Evolutionary conservation across 441 rosid genomes (phyloP).

Genomic region (Erodium texanum): DNA sequence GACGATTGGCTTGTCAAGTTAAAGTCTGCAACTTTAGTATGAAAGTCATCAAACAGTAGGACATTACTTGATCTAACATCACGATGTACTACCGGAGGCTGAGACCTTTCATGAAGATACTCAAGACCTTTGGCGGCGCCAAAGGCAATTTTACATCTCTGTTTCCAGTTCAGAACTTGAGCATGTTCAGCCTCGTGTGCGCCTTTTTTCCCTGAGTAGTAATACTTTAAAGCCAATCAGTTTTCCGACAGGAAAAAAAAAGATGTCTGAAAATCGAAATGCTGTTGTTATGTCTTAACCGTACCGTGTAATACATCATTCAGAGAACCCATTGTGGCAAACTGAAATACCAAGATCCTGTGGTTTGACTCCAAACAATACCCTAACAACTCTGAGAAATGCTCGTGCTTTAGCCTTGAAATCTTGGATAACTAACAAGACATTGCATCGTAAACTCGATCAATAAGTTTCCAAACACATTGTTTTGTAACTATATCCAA

Average conservation of each 20-base stretch:
- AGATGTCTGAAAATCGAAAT: not conserved
- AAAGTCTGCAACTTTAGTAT: slow-evolving; percentile 91
- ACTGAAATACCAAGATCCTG: slow-evolving; percentile 81
- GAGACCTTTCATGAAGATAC: slow-evolving; percentile 81
- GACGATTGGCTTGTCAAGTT: slow-evolving; percentile 93
- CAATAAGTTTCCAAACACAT: slow-evolving; percentile 26
- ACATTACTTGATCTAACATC: slow-evolving; percentile 94
- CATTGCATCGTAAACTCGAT: not conserved
- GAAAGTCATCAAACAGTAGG: slow-evolving; percentile 80
- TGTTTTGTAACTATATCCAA: too few species aligned
- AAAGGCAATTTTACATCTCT: slow-evolving; percentile 76
- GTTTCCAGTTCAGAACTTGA: slow-evolving; percentile 93
- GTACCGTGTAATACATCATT: slow-evolving; percentile 89
- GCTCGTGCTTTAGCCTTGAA: slow-evolving; percentile 72
- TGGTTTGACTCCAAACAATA: slow-evolving; percentile 74
- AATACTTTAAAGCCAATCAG: not conserved
- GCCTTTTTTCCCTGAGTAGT: slow-evolving; percentile 69
- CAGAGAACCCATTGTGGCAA: slow-evolving; percentile 94
- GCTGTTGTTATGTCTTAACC: too few species aligned
- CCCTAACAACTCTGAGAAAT: slow-evolving; percentile 74
- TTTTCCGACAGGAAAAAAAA: not conserved
- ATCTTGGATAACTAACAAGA: slow-evolving; percentile 58
- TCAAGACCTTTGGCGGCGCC: slow-evolving; percentile 92
- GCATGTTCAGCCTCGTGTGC: slow-evolving; percentile 98
- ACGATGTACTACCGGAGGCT: slow-evolving; percentile 76